Conservation (phyloP, 306 rosid genomes). For the Calophaca sinica region DNA sequence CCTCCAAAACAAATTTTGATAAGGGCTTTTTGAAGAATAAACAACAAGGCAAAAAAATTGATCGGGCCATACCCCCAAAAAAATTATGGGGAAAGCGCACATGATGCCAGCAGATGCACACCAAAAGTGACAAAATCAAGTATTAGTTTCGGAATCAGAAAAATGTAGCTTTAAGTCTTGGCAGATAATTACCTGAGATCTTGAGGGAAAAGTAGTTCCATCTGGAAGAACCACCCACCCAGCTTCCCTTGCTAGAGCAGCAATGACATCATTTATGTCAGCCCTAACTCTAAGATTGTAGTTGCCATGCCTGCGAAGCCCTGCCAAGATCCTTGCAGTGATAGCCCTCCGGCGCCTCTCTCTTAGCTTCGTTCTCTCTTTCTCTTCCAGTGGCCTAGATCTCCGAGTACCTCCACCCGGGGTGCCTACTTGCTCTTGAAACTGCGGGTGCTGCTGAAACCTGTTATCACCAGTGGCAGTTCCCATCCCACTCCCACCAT, state of each 20-base stretch:
- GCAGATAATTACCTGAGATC: constrained; percentile 74
- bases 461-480: constrained; percentile 59
- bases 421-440: constrained; percentile 76
- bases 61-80: constrained; percentile 3
- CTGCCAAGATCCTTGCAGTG: constrained; percentile 96
- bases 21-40: not conserved
- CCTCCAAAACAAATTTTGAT: constrained; percentile 35
- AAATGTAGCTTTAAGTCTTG: constrained; percentile 31
- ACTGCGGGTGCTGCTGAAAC: constrained; percentile 69
- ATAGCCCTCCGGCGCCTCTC: constrained; percentile 98
- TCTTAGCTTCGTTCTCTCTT: constrained; percentile 96
- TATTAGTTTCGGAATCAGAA: constrained; percentile 17
- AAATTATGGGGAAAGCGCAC: constrained; percentile 6
- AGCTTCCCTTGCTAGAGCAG: constrained; percentile 96
- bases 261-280: constrained; percentile 94
- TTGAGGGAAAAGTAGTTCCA: constrained; percentile 92
- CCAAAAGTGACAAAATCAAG: constrained; percentile 26
- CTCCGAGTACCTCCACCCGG: constrained; percentile 84
- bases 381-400: constrained; percentile 93
- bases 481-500: constrained; percentile 72
- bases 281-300: constrained; percentile 98
- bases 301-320: constrained; percentile 96
- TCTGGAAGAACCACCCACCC: constrained; percentile 99
- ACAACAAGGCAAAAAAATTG: constrained; percentile 19
- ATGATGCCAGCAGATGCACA: constrained; percentile 12